These are phyloP conservation scores for Ophiostoma himal-ulmi DNA, from an alignment of 2,329 filamentous ascomycete species.

Conservation along the genomic window DNA sequence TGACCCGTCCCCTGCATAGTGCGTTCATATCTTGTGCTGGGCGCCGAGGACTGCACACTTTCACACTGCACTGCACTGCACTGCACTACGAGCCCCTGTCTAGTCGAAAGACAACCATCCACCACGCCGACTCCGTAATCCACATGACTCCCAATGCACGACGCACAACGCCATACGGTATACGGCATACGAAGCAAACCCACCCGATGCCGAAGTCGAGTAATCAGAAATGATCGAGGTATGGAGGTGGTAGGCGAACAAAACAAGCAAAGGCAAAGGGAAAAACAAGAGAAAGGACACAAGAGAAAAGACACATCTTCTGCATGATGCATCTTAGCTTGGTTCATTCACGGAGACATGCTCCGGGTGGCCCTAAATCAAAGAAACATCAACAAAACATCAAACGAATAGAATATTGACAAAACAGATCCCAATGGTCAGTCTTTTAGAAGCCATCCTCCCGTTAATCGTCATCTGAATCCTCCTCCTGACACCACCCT, in stretches of 20 bases:
- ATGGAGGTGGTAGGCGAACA: background rate
- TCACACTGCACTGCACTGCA: background rate
- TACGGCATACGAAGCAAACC: background rate
- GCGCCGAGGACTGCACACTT: background rate
- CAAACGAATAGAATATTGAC: too few relatives aligned
- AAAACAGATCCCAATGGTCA: too few relatives aligned
- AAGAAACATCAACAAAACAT: too few relatives aligned
- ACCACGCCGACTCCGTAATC: too few relatives aligned
- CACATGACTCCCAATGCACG: too few relatives aligned
- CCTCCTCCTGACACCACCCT: background rate
- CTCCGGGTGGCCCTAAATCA: background rate
- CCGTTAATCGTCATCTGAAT: background rate
- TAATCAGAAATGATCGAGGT: slow-evolving; percentile 1
- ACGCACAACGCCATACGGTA: background rate
- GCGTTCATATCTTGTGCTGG: background rate
- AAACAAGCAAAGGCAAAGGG: background rate
- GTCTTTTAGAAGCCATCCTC: slow-evolving; percentile 3
- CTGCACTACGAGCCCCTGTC: slow-evolving; percentile 5
- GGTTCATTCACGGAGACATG: background rate
- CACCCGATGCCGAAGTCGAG: background rate
- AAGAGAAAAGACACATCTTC: background rate
- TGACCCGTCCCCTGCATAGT: slow-evolving; percentile 7
- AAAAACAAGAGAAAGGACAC: background rate
- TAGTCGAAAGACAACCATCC: background rate
- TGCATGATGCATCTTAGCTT: background rate